Base-by-base conservation (phyloP, 129 eudicot genomes). In the Centrapalus pauciflorus region DNA sequence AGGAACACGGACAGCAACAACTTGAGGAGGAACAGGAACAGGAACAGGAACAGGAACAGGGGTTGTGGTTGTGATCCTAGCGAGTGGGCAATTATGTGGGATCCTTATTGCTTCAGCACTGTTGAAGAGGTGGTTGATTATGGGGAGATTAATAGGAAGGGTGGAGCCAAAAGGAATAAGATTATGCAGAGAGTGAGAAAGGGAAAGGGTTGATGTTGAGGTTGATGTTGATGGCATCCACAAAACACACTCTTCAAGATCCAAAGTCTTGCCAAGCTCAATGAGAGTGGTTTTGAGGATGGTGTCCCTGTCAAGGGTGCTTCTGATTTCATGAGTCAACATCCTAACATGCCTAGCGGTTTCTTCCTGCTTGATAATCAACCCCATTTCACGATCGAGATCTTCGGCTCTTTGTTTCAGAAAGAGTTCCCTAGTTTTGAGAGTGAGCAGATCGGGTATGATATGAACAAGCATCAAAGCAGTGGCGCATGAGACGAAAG, bases 151-250 rank as follows among this genome's bases (percentile, higher is more conserved):
- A 20, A 71, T 78, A 0, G 86, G 82, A 35, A 84, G 87, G 6
- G 66, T 61, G 23, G 84, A 81, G 1, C 74, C 82, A 25, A 71
- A 66, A 6, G 76, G 71, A 7, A 78, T 75, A 21, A 81, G 64
- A 57, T 67, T 72, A 48, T 72, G 81, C 71, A 84, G 57, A 19
- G 86, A 51, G 62, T 85, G 84, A 55, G 87, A 82, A 60, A 85
- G 83, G 67, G 73, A 74, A 40, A 85, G 72, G 20, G 67, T 76
- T n/a, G n/a, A n/a, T n/a, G n/a, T n/a, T n/a, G n/a, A n/a, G n/a
- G n/a, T n/a, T n/a, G n/a, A n/a, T n/a, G n/a, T 67, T 43, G 87
- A 70, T 24, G 91, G 91, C 86, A 85, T 79, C 91, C 91, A 85
- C 55, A 85, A 49, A 2, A 73, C 84, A 72, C 91, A 85, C 61